phyloP scores from a whole-genome alignment of 805 yeast species.

The Kockiozyma suomiensis region DNA sequence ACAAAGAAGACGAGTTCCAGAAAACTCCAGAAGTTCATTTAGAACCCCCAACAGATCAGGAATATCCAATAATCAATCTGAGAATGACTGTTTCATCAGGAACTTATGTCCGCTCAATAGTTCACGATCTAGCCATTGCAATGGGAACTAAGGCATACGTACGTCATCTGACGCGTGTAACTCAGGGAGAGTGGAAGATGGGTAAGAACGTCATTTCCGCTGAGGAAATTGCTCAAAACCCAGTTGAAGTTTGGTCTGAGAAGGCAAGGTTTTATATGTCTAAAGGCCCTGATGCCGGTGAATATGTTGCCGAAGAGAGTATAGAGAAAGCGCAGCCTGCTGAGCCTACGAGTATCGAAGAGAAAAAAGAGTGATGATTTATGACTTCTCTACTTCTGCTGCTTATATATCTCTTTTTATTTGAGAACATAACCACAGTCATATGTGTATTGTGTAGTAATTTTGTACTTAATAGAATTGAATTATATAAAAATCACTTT shows the following conservation, averaged over 20 bases:
- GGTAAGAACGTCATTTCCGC: slow-evolving; percentile 66
- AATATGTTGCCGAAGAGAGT: neutral
- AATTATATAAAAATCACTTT: no score
- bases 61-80: slow-evolving; percentile 57
- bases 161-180: slow-evolving; percentile 73
- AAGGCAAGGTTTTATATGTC: slow-evolving; percentile 17
- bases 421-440: no score
- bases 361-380: no score
- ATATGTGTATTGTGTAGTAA: no score
- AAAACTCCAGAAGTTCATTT: neutral
- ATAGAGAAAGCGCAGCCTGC: neutral
- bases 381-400: no score
- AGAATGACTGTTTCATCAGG: slow-evolving; percentile 87
- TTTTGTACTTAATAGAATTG: no score
- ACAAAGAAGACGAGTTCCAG: neutral
- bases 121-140: slow-evolving; percentile 86
- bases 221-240: slow-evolving; percentile 62
- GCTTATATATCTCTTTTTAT: no score
- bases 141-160: slow-evolving; percentile 81
- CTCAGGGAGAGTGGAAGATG: slow-evolving; percentile 85
- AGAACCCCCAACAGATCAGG: neutral
- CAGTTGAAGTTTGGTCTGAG: slow-evolving; percentile 65
- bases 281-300: slow-evolving; percentile 24
- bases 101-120: slow-evolving; percentile 85
- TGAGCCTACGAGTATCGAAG: neutral